A percentile compares a stretch with the other conserved stretches of the same genome.
phyloP scores from a whole-genome alignment of 495 filamentous ascomycete species.

The Apiosordaria backusii region DNA sequence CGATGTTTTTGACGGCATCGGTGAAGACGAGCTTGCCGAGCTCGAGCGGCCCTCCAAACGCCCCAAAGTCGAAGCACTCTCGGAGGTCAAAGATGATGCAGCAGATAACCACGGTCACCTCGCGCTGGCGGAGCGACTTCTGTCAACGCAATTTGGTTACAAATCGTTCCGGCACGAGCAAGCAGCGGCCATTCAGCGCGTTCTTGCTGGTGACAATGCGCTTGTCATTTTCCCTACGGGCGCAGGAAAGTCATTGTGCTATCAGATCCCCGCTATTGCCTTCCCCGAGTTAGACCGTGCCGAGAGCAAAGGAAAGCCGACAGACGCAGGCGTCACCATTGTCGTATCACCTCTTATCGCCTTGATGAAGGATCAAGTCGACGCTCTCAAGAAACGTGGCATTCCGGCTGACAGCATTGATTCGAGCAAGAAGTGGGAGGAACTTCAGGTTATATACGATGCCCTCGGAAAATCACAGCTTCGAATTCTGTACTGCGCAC shows the following conservation, averaged over 20 bases:
- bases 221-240: constrained; percentile 58
- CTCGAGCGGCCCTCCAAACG: constrained; percentile 21
- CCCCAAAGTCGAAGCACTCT: constrained; percentile 1
- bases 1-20: constrained; percentile 22
- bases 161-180: constrained; percentile 51
- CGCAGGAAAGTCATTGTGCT: constrained; percentile 56
- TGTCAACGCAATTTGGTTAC: constrained; percentile 47
- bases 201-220: constrained; percentile 49
- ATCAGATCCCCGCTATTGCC: constrained; percentile 53
- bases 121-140: constrained; percentile 16
- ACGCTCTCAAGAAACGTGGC: constrained; percentile 45
- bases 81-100: not conserved
- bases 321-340: constrained; percentile 44
- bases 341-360: constrained; percentile 56
- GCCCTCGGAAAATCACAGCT: constrained; percentile 43
- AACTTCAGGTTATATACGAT: constrained; percentile 43
- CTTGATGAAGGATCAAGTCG: constrained; percentile 59
- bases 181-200: constrained; percentile 47
- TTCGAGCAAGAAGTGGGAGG: constrained; percentile 48
- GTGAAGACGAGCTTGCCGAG: constrained; percentile 19
- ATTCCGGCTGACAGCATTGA: constrained; percentile 52
- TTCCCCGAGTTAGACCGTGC: constrained; percentile 47
- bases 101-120: constrained; percentile 1
- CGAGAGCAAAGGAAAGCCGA: constrained; percentile 19
- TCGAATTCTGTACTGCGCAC: constrained; percentile 55